Evolutionary conservation across 345 rosid species (phyloP), one percentile per base, ranked within the genome.

Genomic region (Passiflora organensis): DNA sequence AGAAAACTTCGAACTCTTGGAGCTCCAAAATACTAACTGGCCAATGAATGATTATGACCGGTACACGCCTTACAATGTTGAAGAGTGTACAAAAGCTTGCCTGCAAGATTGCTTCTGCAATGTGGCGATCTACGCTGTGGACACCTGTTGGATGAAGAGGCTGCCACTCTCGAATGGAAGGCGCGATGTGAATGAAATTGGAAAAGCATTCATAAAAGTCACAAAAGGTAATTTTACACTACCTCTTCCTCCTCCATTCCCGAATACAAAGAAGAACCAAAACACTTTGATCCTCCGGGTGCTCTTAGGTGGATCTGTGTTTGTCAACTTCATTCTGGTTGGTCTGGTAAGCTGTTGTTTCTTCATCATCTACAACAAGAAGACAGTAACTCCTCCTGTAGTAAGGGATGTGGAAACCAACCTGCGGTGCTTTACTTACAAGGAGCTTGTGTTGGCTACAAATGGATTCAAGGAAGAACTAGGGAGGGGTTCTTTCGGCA

Each of bases 61-160:
- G 20, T 48, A 55, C 2, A 1, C 9, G n/a, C 50, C 66, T 51
- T 63, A 5, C 16, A 60, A 14, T 13, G 24, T 25, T 32, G 73
- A 66, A 13, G 53, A 78, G 2, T 74, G 79, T 62, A 32, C 13
- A n/a, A 28, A 52, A 11, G 32, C 78, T 45, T 79, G 83, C 55
- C 4, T 62, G 55, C 36, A 60, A 5, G 84, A 79, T 37, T 79
- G 84, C 59, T 45, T 73, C 21, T 79, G 84, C 22, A 64, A 45
- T 32, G 78, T 55, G 2, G 67, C 67, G 6, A 14, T 62, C 10
- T 56, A 55, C 5, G 32, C 57, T 14, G 55, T 1, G 0, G 42
- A 10, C 0, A 14, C 0, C 5, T 73, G 77, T 36, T 64, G 69
- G 75, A 65, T 65, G 72, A 71, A 69, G 63, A 74, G 50, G 62